These are phyloP conservation scores for Amyloporia xantha DNA, from an alignment of 768 basidiomycete species.

Conservation along the genomic window DNA sequence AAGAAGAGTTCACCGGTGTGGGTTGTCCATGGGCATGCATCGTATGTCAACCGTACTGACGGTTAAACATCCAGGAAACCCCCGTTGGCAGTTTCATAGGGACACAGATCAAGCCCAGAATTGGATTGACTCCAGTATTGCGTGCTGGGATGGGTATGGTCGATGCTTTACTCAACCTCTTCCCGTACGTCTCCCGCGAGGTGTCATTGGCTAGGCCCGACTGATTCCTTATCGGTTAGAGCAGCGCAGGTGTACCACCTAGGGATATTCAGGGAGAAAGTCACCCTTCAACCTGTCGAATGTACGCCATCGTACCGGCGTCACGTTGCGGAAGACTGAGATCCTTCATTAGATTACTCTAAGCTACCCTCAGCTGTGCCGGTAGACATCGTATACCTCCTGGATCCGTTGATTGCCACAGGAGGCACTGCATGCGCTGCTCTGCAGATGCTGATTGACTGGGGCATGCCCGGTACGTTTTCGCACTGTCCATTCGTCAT, in stretches of 20 bases:
- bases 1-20: slow-evolving; percentile 60
- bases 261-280: slow-evolving; percentile 84
- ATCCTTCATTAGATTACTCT: slow-evolving; percentile 61
- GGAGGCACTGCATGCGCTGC: slow-evolving; percentile 91
- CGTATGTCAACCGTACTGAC: slow-evolving; percentile 1
- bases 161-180: slow-evolving; percentile 77
- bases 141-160: slow-evolving; percentile 93
- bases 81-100: slow-evolving; percentile 81
- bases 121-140: slow-evolving; percentile 87
- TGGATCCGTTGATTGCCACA: slow-evolving; percentile 92
- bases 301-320: slow-evolving; percentile 38
- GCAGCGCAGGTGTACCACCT: slow-evolving; percentile 84
- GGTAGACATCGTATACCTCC: slow-evolving; percentile 77
- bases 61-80: slow-evolving; percentile 44
- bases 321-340: background rate
- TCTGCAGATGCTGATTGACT: slow-evolving; percentile 76
- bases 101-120: slow-evolving; percentile 60
- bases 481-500: background rate
- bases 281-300: slow-evolving; percentile 85
- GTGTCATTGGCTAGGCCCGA: background rate
- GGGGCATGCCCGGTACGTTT: slow-evolving; percentile 64
- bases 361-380: slow-evolving; percentile 74
- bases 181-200: slow-evolving; percentile 53
- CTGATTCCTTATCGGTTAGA: slow-evolving; percentile 32
- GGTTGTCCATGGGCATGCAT: slow-evolving; percentile 17